phyloP scores from a whole-genome alignment of 2,329 filamentous ascomycete genomes.

The Aspergillus phoenicis region DNA sequence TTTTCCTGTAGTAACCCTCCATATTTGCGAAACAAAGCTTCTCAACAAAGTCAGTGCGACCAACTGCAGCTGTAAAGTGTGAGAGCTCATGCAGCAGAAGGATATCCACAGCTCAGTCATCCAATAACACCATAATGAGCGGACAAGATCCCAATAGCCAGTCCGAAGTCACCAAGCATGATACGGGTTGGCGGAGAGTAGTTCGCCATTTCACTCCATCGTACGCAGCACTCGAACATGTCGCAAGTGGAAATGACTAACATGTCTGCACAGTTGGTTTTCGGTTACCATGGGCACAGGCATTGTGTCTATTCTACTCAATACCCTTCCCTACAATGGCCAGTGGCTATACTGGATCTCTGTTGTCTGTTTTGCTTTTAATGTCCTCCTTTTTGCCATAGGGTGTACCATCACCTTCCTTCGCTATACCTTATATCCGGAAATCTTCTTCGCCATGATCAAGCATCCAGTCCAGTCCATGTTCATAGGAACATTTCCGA shows the following conservation, averaged over 20 bases:
- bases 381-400: constrained; percentile 38
- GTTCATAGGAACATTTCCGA: constrained; percentile 69
- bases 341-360: constrained; percentile 45
- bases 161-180: constrained; percentile 33
- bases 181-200: constrained; percentile 40
- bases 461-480: constrained; percentile 67
- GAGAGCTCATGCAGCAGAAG: no score
- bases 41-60: no score
- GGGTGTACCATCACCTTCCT: constrained; percentile 55
- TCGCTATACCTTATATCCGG: constrained; percentile 66
- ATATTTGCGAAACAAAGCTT: no score
- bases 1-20: no score
- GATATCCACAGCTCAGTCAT: no score
- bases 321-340: constrained; percentile 43
- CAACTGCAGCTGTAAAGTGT: no score
- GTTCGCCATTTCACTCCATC: constrained; percentile 50
- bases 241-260: background rate
- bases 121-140: background rate
- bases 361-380: constrained; percentile 39
- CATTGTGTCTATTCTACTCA: constrained; percentile 43
- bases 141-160: background rate
- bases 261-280: constrained; percentile 39
- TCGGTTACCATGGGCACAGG: constrained; percentile 47
- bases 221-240: constrained; percentile 20
- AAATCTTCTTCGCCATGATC: constrained; percentile 68